These are phyloP conservation scores for Candida quercuum DNA, from an alignment of 805 yeast genomes.

Conservation along the genomic window DNA sequence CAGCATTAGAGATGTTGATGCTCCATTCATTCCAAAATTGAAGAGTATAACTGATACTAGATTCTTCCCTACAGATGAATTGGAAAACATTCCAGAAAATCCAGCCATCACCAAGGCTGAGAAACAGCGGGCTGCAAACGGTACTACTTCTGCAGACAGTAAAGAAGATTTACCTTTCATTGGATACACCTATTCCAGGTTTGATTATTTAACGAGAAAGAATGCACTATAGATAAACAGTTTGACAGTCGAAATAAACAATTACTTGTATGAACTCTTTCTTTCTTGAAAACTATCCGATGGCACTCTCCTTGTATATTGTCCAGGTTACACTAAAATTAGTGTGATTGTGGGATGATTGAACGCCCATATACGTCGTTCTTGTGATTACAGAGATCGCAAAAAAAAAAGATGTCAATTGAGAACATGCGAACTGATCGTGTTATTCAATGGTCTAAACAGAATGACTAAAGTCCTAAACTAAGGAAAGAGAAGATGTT, in stretches of 20 bases:
- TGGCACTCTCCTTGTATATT: too few relatives aligned
- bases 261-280: too few relatives aligned
- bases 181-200: slow-evolving; percentile 94
- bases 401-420: too few relatives aligned
- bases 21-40: slow-evolving; percentile 94
- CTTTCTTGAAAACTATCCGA: too few relatives aligned
- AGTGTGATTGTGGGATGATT: too few relatives aligned
- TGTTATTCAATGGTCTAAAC: too few relatives aligned
- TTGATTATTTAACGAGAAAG: slow-evolving; percentile 83
- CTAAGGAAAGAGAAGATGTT: slow-evolving; percentile 21
- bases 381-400: too few relatives aligned
- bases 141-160: slow-evolving; percentile 38
- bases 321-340: too few relatives aligned
- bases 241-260: too few relatives aligned
- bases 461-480: too few relatives aligned
- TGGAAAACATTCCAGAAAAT: slow-evolving; percentile 90
- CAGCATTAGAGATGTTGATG: slow-evolving; percentile 60
- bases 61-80: slow-evolving; percentile 96
- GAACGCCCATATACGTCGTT: too few relatives aligned
- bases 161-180: slow-evolving; percentile 94
- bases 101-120: slow-evolving; percentile 70
- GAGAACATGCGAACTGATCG: too few relatives aligned
- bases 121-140: slow-evolving; percentile 44
- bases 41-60: slow-evolving; percentile 92
- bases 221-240: slow-evolving; percentile 35